Base-by-base conservation (phyloP, 2,329 filamentous ascomycete genomes). In the Diaporthe batatas region DNA sequence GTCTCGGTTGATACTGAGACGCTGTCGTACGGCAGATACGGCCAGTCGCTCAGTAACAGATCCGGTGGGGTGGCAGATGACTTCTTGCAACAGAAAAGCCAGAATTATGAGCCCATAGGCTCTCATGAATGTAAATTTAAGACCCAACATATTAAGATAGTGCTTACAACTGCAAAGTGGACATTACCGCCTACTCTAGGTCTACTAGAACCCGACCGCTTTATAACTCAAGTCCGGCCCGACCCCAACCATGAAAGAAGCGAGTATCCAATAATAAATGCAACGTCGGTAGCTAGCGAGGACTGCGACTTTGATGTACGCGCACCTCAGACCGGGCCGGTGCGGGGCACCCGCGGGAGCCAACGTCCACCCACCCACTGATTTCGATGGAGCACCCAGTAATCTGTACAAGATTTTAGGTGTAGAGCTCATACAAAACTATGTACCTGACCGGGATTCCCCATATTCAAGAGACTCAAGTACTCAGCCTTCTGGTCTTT, bases 281-380 rank as follows among this genome's bases (percentile, higher is more conserved):
- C 42, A 25, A 64, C 58, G 36, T 62, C 25, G 58, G 23, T 29
- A 12, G 36, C 39, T 29, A 12, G 36, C 58, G 58, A 64, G 58
- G 44, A 32, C 39, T 64, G 58, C 58, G 47, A 47, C 58, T 47
- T 32, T n/a, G 18, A 16, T 34, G 58, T 64, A 64, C 58, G 39
- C 58, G 58, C 39, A n/a, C 58, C 58, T 64, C 16, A 32, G 23
- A 47, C 14, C 39, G 32, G 42, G 47, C 39, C 8, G 58, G 32
- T 64, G 58, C 39, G 58, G 58, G 58, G 58, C 10, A 39, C 10
- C 11, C 11, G 36, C 11, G 36, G 36, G 36, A 8, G 34, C 34
- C 10, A 36, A 36, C 12, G n/a, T n/a, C n/a, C n/a, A n/a, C n/a
- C n/a, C n/a, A n/a, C n/a, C n/a, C n/a, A n/a, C n/a, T n/a, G n/a